These are phyloP conservation scores for Kwoniella europaea DNA, from an alignment of 768 basidiomycete genomes.

Conservation along the genomic window DNA sequence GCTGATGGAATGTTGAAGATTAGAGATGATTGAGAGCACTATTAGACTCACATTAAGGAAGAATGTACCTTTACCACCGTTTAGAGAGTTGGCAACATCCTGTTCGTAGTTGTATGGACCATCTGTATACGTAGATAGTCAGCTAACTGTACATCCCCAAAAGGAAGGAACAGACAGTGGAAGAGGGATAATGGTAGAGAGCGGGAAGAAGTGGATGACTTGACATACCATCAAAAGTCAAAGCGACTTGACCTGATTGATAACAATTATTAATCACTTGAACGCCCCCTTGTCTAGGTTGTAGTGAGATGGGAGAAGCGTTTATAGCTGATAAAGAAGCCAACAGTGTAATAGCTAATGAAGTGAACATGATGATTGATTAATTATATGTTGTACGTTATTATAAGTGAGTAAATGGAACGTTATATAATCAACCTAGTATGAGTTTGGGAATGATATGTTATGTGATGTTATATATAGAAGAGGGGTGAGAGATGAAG, in stretches of 20 bases:
- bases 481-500: background rate
- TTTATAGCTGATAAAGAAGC: conserved; percentile 13
- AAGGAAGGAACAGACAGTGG: background rate
- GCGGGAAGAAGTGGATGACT: background rate
- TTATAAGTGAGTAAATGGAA: background rate
- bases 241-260: conserved; percentile 47
- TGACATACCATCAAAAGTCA: conserved; percentile 56
- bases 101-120: conserved; percentile 50
- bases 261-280: conserved; percentile 49
- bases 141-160: too few species aligned
- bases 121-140: conserved; percentile 26
- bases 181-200: background rate
- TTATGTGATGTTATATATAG: background rate
- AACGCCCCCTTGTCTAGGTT: conserved; percentile 36
- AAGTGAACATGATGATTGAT: conserved; percentile 22
- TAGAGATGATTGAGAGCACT: too few species aligned
- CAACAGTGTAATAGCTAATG: conserved; percentile 2
- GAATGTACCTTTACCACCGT: conserved; percentile 52
- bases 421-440: background rate
- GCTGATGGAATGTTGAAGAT: too few species aligned
- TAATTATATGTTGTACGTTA: background rate
- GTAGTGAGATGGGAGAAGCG: conserved; percentile 10
- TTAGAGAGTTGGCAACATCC: conserved; percentile 40
- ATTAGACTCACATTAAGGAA: conserved; percentile 53
- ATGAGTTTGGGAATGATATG: background rate